Evolutionary conservation across 257 asterid genomes (phyloP).

Genomic region (Paraleonurus japonicus): DNA sequence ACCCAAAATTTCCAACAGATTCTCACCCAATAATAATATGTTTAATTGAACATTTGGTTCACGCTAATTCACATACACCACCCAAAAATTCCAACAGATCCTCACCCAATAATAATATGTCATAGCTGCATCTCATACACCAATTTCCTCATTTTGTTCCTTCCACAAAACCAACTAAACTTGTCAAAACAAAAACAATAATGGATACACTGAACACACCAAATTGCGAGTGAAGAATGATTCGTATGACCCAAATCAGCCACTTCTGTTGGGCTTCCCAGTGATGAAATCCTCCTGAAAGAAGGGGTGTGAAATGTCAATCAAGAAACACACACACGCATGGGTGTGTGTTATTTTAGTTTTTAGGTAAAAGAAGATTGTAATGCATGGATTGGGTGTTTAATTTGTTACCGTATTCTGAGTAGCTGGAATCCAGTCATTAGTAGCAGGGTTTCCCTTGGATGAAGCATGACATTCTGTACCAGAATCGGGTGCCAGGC

Average conservation of each 20-base stretch:
- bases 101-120: not conserved
- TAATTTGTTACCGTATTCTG: constrained; percentile 40
- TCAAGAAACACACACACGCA: not conserved
- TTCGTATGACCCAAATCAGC: constrained; percentile 22
- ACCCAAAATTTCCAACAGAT: no score
- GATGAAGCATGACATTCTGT: constrained; percentile 51
- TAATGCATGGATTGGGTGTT: not conserved
- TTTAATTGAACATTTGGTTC: no score
- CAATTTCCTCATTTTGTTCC: not conserved
- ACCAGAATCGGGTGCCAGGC: constrained; percentile 43
- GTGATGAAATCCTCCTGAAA: constrained; percentile 49
- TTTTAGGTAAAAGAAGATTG: not conserved
- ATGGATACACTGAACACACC: not conserved
- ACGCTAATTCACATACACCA: no score
- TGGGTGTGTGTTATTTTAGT: not conserved
- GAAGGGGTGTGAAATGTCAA: not conserved
- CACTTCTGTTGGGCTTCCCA: constrained; percentile 74
- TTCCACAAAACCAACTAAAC: not conserved
- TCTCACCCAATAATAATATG: no score
- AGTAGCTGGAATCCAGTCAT: constrained; percentile 86
- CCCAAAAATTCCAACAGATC: no score
- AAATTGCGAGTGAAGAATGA: not conserved
- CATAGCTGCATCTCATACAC: not conserved
- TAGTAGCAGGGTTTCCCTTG: constrained; percentile 95
- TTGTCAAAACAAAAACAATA: not conserved